Evolutionary conservation across 140 eudicot genomes (phyloP), one percentile per base, ranked within the genome.

Genomic region (Stevia rebaudiana): DNA sequence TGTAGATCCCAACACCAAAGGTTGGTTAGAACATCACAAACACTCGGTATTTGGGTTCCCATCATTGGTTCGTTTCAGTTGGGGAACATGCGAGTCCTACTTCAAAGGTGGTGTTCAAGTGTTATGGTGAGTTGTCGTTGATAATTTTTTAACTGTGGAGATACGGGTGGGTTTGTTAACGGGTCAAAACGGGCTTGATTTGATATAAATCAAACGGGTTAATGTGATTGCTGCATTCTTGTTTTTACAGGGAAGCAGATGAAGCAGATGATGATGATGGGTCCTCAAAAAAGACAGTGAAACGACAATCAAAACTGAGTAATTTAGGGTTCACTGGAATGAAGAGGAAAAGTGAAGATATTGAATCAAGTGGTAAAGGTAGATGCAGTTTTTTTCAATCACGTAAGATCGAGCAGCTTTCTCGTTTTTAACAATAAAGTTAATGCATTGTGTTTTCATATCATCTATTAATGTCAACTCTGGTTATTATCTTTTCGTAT

Each of bases 31-130:
- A 46, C 77, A 85, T 74, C 98, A 92, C 69, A 87, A 83, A 37
- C 98, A 92, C 66, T 52, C 81, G 5, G 84, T 88, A 42, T 92
- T 92, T 74, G 96, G 98, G 21, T 92, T 92, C 80, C 98, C 98
- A 11, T 54, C 95, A 22, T 74, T 92, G 78, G 96, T 92, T 39
- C 95, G 98, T 54, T 92, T 92, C 83, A 92, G 98, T 67, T 92
- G 98, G 98, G 98, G 98, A 39, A 92, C 98, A 47, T 92, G 98
- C 69, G 80, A 61, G 17, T 42, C 96, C 35, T 92, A 84, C 75
- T 81, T 84, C 72, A 88, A 88, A 74, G 86, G 78, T 16, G 75
- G 77, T 13, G 87, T 83, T 23, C 81, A 83, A 62, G 98, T 92
- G 54, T 50, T 79, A 78, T 88, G 98, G 96, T 91, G 66, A 84